Percentiles rank a stretch among this genome's conserved stretches.
These are phyloP conservation scores for Colletotrichum gigasporum DNA, from an alignment of 2,329 filamentous ascomycete genomes.

Conservation along the genomic window DNA sequence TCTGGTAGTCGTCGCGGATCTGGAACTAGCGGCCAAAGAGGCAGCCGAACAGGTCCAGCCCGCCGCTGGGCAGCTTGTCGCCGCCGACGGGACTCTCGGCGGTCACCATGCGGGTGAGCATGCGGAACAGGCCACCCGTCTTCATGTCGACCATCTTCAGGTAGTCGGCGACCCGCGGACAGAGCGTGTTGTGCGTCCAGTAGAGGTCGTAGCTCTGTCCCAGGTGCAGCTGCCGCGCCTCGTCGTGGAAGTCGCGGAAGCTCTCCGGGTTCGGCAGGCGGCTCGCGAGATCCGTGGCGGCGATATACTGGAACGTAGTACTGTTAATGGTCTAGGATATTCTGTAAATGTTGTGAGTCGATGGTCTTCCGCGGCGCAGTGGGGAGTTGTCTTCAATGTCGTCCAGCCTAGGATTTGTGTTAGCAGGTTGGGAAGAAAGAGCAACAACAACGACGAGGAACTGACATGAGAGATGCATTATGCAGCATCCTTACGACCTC, in stretches of 20 bases:
- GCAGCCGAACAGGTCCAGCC: not conserved
- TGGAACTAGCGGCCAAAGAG: conserved; percentile 42
- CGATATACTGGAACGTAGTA: conserved; percentile 41
- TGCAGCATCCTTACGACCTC: conserved; percentile 1
- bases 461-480: not conserved
- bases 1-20: conserved; percentile 44
- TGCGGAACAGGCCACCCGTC: conserved; percentile 36
- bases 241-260: conserved; percentile 37
- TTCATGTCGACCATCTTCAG: conserved; percentile 39
- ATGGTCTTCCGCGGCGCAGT: conserved; percentile 43
- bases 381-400: conserved; percentile 48
- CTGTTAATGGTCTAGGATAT: conserved; percentile 46
- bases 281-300: not conserved
- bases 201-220: conserved; percentile 41
- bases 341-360: conserved; percentile 48
- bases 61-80: too few relatives aligned
- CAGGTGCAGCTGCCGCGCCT: too few relatives aligned
- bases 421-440: too few relatives aligned
- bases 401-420: too few relatives aligned
- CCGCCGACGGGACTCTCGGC: not conserved
- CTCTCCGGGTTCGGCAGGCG: not conserved
- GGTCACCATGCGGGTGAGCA: conserved; percentile 31
- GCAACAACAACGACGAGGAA: too few relatives aligned
- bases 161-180: conserved; percentile 38
- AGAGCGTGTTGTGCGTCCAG: conserved; percentile 34